Evolutionary conservation across 2,329 filamentous ascomycete species (phyloP), one percentile per base, ranked within the genome.

Genomic region (Xylariaceae sp.): DNA sequence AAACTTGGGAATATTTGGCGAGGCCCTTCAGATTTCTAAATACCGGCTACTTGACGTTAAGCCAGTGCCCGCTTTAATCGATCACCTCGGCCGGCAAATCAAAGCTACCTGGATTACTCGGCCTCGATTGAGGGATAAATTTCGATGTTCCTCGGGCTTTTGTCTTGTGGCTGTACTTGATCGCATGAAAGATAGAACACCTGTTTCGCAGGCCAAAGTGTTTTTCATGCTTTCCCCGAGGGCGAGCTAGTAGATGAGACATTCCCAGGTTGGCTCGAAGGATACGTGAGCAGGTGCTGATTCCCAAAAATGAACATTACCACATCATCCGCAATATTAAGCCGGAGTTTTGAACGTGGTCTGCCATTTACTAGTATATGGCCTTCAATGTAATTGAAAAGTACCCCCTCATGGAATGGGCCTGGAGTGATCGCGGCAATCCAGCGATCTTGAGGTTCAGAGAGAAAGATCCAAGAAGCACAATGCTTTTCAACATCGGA

Each of bases 61-160:
- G 69, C 84, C 85, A 89, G 55, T 89, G 85, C 0, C 79, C 72
- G 40, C 81, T 87, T 5, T 76, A 69, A 0, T 79, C 65, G 0
- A 85, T 55, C 0, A 89, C 69, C 1, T 75, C 67, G 0, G 57
- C 58, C 0, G 86, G 86, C 0, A 88, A 64, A 58, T 86, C 83
- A 26, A 70, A 75, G 6, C 18, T 60, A 0, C 29, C 8, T 0
- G 16, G 6, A 0, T 58, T 51, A 1, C 39, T 57, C 24, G 79
- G 75, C 0, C 64, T 29, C 0, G 53, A 10, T 0, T 62, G 47
- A 0, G 73, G 73, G 1, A 79, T 57, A 8, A 71, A 67, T 41
- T 77, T 70, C 0, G 72, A 63, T 0, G 74, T 16, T 2, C 45
- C 45, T 1, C 59, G 20, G 1, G 3, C 9, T 32, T 21, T 37